A percentile compares a stretch with the other conserved stretches of the same genome.
Conservation (phyloP, 805 yeast species). For the Candida sakaeoensis region DNA sequence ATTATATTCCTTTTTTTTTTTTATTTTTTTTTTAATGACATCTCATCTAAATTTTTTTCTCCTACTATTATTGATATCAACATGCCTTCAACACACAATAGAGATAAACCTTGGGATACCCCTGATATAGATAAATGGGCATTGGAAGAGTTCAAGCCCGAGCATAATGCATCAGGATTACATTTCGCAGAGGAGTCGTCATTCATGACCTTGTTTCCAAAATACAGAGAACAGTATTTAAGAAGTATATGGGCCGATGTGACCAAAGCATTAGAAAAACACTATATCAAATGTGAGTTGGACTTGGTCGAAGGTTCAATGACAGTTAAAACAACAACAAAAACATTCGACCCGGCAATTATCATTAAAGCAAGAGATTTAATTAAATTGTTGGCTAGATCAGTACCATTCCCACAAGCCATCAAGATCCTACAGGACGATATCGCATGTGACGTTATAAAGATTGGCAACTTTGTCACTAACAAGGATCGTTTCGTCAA, state of each 20-base stretch:
- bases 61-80: constrained; percentile 4
- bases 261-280: constrained; percentile 69
- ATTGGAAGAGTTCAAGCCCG: constrained; percentile 81
- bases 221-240: constrained; percentile 88
- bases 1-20: background rate
- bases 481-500: constrained; percentile 93
- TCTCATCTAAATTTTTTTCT: constrained; percentile 2
- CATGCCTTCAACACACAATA: constrained; percentile 91
- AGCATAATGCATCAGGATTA: constrained; percentile 80
- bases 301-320: constrained; percentile 95
- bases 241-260: constrained; percentile 93
- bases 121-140: constrained; percentile 93
- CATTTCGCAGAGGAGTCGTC: constrained; percentile 96
- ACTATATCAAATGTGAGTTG: constrained; percentile 76
- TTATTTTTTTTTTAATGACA: background rate
- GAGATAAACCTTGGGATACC: constrained; percentile 98
- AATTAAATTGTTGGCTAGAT: constrained; percentile 87
- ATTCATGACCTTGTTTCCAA: constrained; percentile 92
- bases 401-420: constrained; percentile 97
- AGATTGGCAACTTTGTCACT: constrained; percentile 83
- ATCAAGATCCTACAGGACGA: constrained; percentile 88
- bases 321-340: constrained; percentile 94
- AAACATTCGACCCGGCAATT: constrained; percentile 91
- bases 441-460: constrained; percentile 91
- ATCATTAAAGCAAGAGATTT: constrained; percentile 93